A percentile compares a stretch with the other conserved stretches of the same genome.
phyloP scores from a whole-genome alignment of 2,329 filamentous ascomycete species.

The Nemania sp. region DNA sequence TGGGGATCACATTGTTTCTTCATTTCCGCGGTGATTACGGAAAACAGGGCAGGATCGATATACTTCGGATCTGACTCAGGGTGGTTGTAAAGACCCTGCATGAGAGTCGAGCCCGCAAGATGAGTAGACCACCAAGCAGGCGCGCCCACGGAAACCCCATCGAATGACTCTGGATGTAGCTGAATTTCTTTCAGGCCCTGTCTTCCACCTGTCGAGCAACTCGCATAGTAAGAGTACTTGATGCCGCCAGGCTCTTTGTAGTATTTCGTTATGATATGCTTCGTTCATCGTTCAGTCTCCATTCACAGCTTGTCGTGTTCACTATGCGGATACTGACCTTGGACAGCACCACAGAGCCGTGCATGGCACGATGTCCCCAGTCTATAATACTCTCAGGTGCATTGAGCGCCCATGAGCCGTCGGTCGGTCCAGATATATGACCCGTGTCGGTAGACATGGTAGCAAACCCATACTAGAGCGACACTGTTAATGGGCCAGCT shows the following conservation, averaged over 20 bases:
- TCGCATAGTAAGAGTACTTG: slow-evolving; percentile 53
- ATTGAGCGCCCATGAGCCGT: slow-evolving; percentile 43
- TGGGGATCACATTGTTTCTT: slow-evolving; percentile 49
- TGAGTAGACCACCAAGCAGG: slow-evolving; percentile 54
- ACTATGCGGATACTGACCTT: too few relatives aligned
- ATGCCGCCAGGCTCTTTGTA: too few relatives aligned
- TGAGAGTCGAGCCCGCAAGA: slow-evolving; percentile 46
- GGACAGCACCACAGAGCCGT: slow-evolving; percentile 55
- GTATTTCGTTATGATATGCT: too few relatives aligned
- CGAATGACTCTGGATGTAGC: slow-evolving; percentile 55
- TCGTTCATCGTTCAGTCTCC: too few relatives aligned
- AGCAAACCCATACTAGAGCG: slow-evolving; percentile 48
- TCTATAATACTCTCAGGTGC: slow-evolving; percentile 39
- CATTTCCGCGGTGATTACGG: slow-evolving; percentile 48
- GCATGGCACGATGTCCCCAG: slow-evolving; percentile 42
- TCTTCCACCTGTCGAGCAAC: slow-evolving; percentile 59
- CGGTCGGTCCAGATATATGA: slow-evolving; percentile 36
- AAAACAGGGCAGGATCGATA: slow-evolving; percentile 46
- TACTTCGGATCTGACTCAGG: slow-evolving; percentile 45
- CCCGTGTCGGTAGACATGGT: slow-evolving; percentile 45
- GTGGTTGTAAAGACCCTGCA: slow-evolving; percentile 49
- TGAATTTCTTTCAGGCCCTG: slow-evolving; percentile 55
- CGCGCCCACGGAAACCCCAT: slow-evolving; percentile 53
- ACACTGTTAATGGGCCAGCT: not conserved
- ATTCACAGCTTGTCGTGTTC: too few relatives aligned